Evolutionary conservation across 495 filamentous ascomycete genomes (phyloP), one percentile per base, ranked within the genome.

Genomic region (Aspergillus affinis): DNA sequence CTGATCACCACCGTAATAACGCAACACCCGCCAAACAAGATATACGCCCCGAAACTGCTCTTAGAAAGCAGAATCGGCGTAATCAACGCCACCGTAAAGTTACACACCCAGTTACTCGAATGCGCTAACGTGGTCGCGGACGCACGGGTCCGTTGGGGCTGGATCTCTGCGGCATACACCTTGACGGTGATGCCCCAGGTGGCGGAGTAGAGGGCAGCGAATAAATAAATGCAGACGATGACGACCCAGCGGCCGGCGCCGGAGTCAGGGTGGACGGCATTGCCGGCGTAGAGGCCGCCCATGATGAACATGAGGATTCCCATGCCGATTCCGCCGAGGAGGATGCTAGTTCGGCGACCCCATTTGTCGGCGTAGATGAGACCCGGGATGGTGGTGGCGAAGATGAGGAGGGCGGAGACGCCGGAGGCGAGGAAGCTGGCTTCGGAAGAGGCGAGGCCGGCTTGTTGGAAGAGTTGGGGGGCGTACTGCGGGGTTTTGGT

Each of bases 11-110:
- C 75, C 0, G 83, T 82, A 19, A 78, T 51, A 8, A 83, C 52
- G 2, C 77, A 67, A 32, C 69, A 74, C 3, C 71, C 65, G 21
- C 83, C 85, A 58, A 83, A 87, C 17, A 88, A 61, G 54, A 87
- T 87, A 62, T 88, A 88, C 0, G 80, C 79, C 0, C 81, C 84
- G 45, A 64, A 86, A 5, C 73, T 73, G 6, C 77, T 82, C 1
- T 74, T 75, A 0, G 79, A 76, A n/a, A 89, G 71, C 9, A 89
- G 70, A 13, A 87, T 78, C 0, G 86, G 86, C 0, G 85, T 84
- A 8, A 80, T 76, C 53, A 88, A 76, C 0, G 85, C 86, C 1
- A 88, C 78, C 18, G 88, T 63, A 65, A 81, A 88, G 64, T 88
- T 88, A 21, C 72, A 62, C 21, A 75, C 23, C 79, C 80, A 83